Base-by-base conservation (phyloP, 768 basidiomycete genomes). In the Rhodotorula graminis region DNA sequence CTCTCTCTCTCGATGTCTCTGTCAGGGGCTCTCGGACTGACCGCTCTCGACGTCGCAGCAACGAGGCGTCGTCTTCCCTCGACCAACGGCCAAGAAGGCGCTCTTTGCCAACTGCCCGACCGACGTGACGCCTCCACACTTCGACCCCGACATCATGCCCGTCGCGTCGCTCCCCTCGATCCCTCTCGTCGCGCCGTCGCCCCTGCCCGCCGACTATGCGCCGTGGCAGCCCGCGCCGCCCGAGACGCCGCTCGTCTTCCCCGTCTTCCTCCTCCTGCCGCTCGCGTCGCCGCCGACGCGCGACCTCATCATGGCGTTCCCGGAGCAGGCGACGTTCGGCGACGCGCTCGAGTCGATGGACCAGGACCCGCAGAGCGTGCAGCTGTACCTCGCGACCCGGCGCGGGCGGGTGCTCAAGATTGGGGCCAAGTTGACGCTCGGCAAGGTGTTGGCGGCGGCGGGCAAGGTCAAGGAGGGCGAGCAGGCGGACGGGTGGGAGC, bases 201-300 rank as follows among this genome's bases (percentile, higher is more conserved):
- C 58, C 19, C 57, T 67, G 19, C 14, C 31, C 18, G 14, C 52
- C 49, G n/a, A 18, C 67, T 70, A 66, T 69, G 12, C 55, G 19
- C 67, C 65, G 2, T 76, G 71, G 71, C 25, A 81, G 79, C 86
- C 68, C 82, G 87, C 68, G 75, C 84, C 75, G 79, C 80, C 72
- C 0, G 59, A 77, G 9, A 88, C 87, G 0, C 84, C 95, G 21
- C 81, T 95, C 72, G 80, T 84, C 55, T 82, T 96, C 79, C 95
- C 96, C 4, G 88, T 90, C 55, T 91, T 96, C 84, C 90, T 98
- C 82, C 85, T 97, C 71, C 96, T 97, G 81, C 96, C 96, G 12
- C 89, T 92, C 80, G 85, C 93, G 74, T 87, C 88, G 19, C 78
- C 75, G 9, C 77, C 79, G 14, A 92, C 87, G 11, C 92, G 94